These are phyloP conservation scores for Fonsecaea erecta DNA, from an alignment of 2,329 filamentous ascomycete species.

Conservation along the genomic window DNA sequence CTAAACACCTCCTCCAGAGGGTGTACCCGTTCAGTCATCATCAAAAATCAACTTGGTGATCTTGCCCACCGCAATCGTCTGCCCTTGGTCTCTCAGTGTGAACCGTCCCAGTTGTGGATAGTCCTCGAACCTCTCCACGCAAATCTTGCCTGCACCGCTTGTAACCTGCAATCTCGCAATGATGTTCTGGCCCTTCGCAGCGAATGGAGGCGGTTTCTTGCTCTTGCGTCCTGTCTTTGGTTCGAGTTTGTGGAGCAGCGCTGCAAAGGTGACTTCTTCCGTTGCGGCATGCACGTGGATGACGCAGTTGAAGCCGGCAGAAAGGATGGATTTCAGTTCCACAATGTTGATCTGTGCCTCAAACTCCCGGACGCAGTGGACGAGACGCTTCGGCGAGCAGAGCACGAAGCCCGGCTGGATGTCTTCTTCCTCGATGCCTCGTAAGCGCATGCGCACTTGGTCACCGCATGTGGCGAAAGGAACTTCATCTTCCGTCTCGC, in stretches of 20 bases:
- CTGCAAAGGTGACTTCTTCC: constrained; percentile 91
- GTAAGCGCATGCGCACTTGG: constrained; percentile 87
- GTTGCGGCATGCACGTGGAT: constrained; percentile 96
- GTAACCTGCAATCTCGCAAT: constrained; percentile 90
- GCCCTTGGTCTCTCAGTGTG: constrained; percentile 90
- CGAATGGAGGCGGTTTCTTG: constrained; percentile 90
- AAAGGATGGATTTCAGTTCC: constrained; percentile 91
- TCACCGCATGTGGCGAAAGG: constrained; percentile 83
- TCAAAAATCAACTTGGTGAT: constrained; percentile 83
- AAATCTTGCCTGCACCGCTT: constrained; percentile 82
- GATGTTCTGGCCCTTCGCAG: constrained; percentile 77
- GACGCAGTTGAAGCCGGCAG: constrained; percentile 96
- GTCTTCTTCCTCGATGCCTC: constrained; percentile 96
- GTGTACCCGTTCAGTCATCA: constrained; percentile 31
- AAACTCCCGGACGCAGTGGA: constrained; percentile 86
- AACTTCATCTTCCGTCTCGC: constrained; percentile 95
- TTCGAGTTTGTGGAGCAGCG: constrained; percentile 89
- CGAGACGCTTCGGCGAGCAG: constrained; percentile 89
- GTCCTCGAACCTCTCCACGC: constrained; percentile 92
- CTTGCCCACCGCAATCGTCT: constrained; percentile 99
- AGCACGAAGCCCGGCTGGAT: constrained; percentile 94
- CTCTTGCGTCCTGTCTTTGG: constrained; percentile 93
- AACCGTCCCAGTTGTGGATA: constrained; percentile 93
- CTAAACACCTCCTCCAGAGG: background rate
- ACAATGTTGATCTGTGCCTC: constrained; percentile 97